Evolutionary conservation across 495 filamentous ascomycete genomes (phyloP).

Genomic region (Xylaria scruposa): DNA sequence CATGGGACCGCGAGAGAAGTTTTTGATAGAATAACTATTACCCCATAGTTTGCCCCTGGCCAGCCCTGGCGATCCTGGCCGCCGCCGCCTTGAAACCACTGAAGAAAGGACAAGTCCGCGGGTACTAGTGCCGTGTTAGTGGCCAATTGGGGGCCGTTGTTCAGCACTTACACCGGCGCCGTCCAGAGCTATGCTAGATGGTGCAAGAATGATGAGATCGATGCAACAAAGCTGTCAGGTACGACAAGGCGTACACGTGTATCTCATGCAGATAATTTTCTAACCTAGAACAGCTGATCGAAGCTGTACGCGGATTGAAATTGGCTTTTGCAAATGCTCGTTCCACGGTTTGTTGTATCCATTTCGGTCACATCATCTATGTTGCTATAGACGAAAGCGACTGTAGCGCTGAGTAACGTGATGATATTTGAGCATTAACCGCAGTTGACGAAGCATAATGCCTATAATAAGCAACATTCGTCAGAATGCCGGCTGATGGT

Average conservation of each 20-base stretch:
- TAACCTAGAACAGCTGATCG: not conserved
- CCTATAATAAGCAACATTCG: not conserved
- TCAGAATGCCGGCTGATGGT: constrained; percentile 7
- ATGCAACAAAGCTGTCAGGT: constrained; percentile 25
- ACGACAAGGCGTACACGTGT: constrained; percentile 14
- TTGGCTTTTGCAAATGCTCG: not conserved
- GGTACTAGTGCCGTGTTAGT: not conserved
- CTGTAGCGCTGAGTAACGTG: not conserved
- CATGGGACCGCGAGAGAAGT: constrained; percentile 40
- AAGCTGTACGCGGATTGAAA: not conserved
- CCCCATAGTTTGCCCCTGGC: constrained; percentile 46
- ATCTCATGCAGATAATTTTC: not conserved
- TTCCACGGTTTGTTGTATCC: not conserved
- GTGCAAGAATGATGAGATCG: constrained; percentile 27
- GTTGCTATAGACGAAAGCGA: not conserved
- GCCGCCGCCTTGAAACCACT: constrained; percentile 2
- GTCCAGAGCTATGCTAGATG: constrained; percentile 5
- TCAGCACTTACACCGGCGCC: not conserved
- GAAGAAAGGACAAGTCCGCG: constrained; percentile 3
- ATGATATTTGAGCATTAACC: not conserved
- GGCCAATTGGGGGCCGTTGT: constrained; percentile 10
- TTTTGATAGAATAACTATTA: constrained; percentile 46
- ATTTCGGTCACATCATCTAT: not conserved
- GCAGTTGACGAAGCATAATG: constrained; percentile 2
- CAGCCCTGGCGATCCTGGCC: not conserved